A percentile compares a stretch with the other conserved stretches of the same genome.
Conservation (phyloP, 768 basidiomycete species). For the Panellus pusillus region DNA sequence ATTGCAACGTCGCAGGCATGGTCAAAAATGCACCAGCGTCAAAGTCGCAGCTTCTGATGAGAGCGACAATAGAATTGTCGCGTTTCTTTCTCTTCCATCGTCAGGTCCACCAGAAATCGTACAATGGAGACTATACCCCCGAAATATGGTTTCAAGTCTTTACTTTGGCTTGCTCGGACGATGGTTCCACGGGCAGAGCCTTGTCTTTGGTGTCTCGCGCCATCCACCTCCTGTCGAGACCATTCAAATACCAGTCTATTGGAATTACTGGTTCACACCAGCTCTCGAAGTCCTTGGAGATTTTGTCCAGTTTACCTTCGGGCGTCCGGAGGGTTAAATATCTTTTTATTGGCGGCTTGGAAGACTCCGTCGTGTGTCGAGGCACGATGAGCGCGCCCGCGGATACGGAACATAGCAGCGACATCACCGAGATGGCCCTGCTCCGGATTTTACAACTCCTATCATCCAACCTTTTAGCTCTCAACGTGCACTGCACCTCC, state of each 20-base stretch:
- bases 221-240: slow-evolving; percentile 2
- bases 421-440: background rate
- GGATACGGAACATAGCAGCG: background rate
- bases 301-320: background rate
- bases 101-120: no score
- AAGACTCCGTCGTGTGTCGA: background rate
- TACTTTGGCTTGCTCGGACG: slow-evolving; percentile 5
- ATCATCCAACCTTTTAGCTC: slow-evolving; percentile 1
- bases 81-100: no score
- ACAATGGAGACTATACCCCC: slow-evolving; percentile 1
- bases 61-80: no score
- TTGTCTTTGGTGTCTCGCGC: slow-evolving; percentile 4
- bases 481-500: slow-evolving; percentile 6
- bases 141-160: slow-evolving; percentile 5
- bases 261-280: background rate
- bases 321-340: slow-evolving; percentile 2
- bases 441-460: slow-evolving; percentile 1
- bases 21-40: no score
- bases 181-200: slow-evolving; percentile 1
- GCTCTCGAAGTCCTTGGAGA: background rate
- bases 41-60: no score
- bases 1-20: no score
- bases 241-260: slow-evolving; percentile 11
- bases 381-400: background rate
- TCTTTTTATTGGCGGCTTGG: slow-evolving; percentile 6